Base-by-base conservation (phyloP, 2,329 filamentous ascomycete genomes). In the Chaetomium sp. region DNA sequence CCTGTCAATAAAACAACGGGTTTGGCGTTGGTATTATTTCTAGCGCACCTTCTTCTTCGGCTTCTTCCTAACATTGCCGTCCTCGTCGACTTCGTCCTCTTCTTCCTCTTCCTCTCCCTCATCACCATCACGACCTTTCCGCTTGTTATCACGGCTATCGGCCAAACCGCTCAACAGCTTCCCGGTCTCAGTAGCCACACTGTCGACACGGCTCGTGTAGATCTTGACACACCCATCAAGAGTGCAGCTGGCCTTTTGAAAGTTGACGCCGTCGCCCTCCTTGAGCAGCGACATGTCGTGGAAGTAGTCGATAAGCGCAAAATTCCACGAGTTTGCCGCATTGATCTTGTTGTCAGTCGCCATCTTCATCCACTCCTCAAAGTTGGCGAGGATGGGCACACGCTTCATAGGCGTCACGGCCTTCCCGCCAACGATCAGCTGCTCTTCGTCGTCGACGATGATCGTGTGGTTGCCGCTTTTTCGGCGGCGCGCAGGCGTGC, bases 311-410 rank as follows among this genome's bases (percentile, higher is more conserved):
- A 99, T 99, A 14, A 99, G 81, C n/a, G 94, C 94, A 74, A 99
- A 97, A 71, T 97, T 97, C 94, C 94, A 99, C 35, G 91, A 96
- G 72, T 99, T 99, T 57, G 87, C 85, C 49, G 94, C 92, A 70
- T 97, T 99, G 78, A 99, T 99, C 73, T 94, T 94, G 75, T 99
- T 99, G 76, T 99, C 94, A 12, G 94, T 97, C 2, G 94, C 94
- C 91, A 99, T 95, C 79, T 97, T 99, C 91, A 99, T 97, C 94
- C 92, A 97, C 70, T 99, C 94, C 71, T 99, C 94, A 66, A 97
- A 99, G 73, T 99, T 99, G 67, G 94, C 94, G 53, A 99, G 78
- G 65, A 99, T 88, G 1, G 94, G 94, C 34, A 96, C 89, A 59
- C 91, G 88, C 79, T 96, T 96, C 87, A 95, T 92, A 53, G 92